A percentile compares a stretch with the other conserved stretches of the same genome.
Conservation (phyloP, 2,329 filamentous ascomycete genomes). For the Colletotrichum costaricense region DNA sequence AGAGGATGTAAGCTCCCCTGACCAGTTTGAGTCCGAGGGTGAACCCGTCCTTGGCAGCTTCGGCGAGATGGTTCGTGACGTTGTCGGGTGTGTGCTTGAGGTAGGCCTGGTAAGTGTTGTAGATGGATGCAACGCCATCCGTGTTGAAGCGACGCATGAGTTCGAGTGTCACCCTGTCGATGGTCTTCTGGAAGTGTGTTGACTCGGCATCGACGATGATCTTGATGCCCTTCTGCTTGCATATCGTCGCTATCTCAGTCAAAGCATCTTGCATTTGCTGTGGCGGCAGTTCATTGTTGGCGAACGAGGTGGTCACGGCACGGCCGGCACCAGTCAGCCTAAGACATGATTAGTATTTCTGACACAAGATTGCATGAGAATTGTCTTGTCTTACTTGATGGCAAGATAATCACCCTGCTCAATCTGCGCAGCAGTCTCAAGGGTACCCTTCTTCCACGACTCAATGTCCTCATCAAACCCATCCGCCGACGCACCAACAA, state of each 20-base stretch:
- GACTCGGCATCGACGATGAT: constrained; percentile 60
- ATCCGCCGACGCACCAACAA: neutral
- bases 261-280: constrained; percentile 55
- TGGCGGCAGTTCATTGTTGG: constrained; percentile 47
- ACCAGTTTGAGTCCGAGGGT: constrained; percentile 68
- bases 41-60: constrained; percentile 57
- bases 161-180: constrained; percentile 46
- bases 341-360: neutral
- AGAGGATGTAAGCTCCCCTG: constrained; percentile 65
- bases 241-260: constrained; percentile 51
- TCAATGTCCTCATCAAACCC: constrained; percentile 47
- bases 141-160: constrained; percentile 54
- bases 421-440: constrained; percentile 46
- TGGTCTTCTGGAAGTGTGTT: constrained; percentile 55
- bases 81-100: constrained; percentile 58
- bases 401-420: constrained; percentile 49
- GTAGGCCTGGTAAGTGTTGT: constrained; percentile 69
- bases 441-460: constrained; percentile 46
- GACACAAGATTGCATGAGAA: neutral
- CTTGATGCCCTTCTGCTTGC: constrained; percentile 51
- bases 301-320: constrained; percentile 50
- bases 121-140: constrained; percentile 48
- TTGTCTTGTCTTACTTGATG: constrained; percentile 47
- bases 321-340: constrained; percentile 57
- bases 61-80: constrained; percentile 56